Percentiles rank a stretch among this genome's conserved stretches.
Evolutionary conservation across 192 early-diverging fungal species (phyloP).

Genomic region (Coemansia sp.): DNA sequence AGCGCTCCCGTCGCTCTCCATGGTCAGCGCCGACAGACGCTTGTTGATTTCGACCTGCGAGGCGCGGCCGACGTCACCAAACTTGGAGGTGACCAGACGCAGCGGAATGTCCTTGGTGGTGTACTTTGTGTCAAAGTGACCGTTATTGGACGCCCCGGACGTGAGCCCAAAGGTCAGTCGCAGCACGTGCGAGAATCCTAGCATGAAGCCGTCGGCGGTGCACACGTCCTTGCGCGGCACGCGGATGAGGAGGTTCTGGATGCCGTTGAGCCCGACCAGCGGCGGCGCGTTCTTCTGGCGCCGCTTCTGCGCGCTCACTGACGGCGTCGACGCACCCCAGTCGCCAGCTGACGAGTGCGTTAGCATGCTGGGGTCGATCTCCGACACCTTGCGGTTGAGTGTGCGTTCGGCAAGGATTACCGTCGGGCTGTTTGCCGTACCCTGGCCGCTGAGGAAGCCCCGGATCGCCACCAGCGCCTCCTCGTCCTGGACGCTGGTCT

Average conservation of each 20-base stretch:
- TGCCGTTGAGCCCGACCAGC: slow-evolving; percentile 25
- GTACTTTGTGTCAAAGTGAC: slow-evolving; percentile 39
- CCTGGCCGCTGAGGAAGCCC: slow-evolving; percentile 21
- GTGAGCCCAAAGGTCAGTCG: slow-evolving; percentile 53
- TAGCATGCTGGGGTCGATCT: slow-evolving; percentile 32
- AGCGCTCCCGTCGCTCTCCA: slow-evolving; percentile 42
- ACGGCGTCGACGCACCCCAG: slow-evolving; percentile 22
- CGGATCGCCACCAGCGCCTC: slow-evolving; percentile 33
- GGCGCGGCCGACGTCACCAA: slow-evolving; percentile 48
- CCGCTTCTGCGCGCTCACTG: neutral
- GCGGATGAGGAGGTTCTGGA: slow-evolving; percentile 50
- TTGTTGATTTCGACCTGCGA: slow-evolving; percentile 54
- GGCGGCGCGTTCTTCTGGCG: slow-evolving; percentile 7
- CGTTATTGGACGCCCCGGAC: slow-evolving; percentile 22
- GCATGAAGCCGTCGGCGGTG: slow-evolving; percentile 43
- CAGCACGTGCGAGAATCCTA: slow-evolving; percentile 44
- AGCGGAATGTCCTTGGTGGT: slow-evolving; percentile 50
- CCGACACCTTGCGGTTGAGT: slow-evolving; percentile 50
- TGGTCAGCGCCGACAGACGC: slow-evolving; percentile 42
- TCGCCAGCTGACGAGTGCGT: slow-evolving; percentile 14
- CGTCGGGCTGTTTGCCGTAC: slow-evolving; percentile 21
- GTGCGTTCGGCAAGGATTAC: slow-evolving; percentile 52
- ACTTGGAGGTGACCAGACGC: slow-evolving; percentile 51
- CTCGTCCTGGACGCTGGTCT: slow-evolving; percentile 33
- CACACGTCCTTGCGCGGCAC: slow-evolving; percentile 51